Conservation (phyloP, 2,329 filamentous ascomycete species). For the Ophiostoma novo-ulmi region DNA sequence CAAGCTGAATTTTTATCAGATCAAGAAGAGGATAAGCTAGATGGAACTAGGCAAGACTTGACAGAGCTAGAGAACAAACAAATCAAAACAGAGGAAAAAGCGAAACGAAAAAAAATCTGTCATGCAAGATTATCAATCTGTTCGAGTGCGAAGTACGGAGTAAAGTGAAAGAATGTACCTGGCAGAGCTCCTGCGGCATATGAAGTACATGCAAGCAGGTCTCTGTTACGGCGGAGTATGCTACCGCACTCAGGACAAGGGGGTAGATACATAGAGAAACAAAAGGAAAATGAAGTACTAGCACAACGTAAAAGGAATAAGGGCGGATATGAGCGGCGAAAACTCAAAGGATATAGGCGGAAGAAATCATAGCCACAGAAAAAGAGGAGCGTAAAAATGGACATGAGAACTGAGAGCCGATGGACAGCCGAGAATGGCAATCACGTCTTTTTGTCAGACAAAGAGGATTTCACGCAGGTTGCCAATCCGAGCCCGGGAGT, state of each 20-base stretch:
- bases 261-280: neutral
- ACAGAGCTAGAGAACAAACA: neutral
- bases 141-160: neutral
- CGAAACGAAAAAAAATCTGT: neutral
- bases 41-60: neutral
- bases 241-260: neutral
- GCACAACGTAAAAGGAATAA: neutral
- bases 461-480: neutral
- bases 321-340: neutral
- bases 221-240: neutral
- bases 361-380: neutral
- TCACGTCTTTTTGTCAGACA: neutral
- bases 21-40: constrained; percentile 14
- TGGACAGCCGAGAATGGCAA: neutral
- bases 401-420: neutral
- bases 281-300: neutral
- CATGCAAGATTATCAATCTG: constrained; percentile 29
- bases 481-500: neutral
- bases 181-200: neutral
- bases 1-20: constrained; percentile 22
- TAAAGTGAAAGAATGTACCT: neutral
- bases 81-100: neutral
- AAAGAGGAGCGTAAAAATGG: neutral
- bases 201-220: neutral
- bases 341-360: neutral